These are phyloP conservation scores for Venturia oleaginea DNA, from an alignment of 2,329 filamentous ascomycete genomes.

Conservation along the genomic window DNA sequence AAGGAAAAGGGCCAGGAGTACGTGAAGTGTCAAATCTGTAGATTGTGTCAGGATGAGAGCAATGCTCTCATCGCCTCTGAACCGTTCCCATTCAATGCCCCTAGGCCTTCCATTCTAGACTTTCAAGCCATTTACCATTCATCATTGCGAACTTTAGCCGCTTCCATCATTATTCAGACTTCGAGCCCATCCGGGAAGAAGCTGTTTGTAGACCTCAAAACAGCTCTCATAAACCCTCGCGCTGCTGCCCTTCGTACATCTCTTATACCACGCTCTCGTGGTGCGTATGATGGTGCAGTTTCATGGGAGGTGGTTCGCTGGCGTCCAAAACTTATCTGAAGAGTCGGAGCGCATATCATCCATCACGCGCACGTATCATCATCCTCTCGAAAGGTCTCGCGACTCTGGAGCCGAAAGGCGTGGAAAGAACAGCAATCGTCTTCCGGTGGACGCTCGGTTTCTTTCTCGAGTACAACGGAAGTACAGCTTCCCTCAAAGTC, in stretches of 20 bases:
- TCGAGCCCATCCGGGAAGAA: background rate
- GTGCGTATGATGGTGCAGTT: too few species aligned
- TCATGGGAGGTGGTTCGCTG: too few species aligned
- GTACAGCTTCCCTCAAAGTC: constrained; percentile 1
- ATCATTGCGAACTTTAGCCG: background rate
- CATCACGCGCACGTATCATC: background rate
- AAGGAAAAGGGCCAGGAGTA: too few species aligned
- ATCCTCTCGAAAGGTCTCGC: constrained; percentile 2
- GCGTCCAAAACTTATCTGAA: background rate
- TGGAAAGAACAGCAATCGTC: background rate
- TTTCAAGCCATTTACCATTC: background rate
- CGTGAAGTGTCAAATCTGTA: too few species aligned
- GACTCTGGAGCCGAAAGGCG: background rate
- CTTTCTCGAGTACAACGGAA: background rate
- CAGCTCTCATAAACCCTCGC: background rate
- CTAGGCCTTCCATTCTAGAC: background rate
- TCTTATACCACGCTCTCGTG: background rate
- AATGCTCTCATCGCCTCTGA: too few species aligned
- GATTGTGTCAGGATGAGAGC: too few species aligned
- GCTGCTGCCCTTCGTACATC: background rate
- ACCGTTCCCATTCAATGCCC: too few species aligned
- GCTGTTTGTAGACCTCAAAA: background rate
- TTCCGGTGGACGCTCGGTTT: background rate
- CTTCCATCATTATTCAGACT: too few species aligned
- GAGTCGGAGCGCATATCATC: background rate